Conservation (phyloP, 495 filamentous ascomycete species). For the Penicillium argentinense region DNA sequence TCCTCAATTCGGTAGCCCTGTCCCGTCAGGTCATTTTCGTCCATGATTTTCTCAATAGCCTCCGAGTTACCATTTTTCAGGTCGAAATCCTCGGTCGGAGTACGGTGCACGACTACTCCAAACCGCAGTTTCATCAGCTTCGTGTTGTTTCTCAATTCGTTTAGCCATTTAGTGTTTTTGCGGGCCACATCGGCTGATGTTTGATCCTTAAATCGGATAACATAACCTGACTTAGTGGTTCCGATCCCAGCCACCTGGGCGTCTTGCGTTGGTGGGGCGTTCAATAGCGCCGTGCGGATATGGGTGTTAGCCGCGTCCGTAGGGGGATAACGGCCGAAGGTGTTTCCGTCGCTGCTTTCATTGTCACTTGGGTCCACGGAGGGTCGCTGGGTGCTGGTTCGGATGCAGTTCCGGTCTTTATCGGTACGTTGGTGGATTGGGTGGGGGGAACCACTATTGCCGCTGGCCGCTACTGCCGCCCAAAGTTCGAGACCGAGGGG, state of each 20-base stretch:
- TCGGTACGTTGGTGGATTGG: conserved; percentile 2
- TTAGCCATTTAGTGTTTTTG: conserved; percentile 15
- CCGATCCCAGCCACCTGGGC: conserved; percentile 13
- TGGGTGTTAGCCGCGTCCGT: conserved; percentile 15
- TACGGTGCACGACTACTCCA: conserved; percentile 20
- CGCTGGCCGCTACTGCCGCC: conserved; percentile 7
- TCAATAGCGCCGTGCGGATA: conserved; percentile 15
- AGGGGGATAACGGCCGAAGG: conserved; percentile 20
- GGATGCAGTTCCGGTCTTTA: conserved; percentile 16
- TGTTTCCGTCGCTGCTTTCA: conserved; percentile 10
- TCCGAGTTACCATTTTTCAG: conserved; percentile 30
- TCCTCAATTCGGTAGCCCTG: conserved; percentile 25
- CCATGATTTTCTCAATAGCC: conserved; percentile 27
- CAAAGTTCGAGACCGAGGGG: conserved; percentile 4
- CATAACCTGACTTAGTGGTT: conserved; percentile 21
- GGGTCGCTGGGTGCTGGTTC: conserved; percentile 17
- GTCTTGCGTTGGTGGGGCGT: conserved; percentile 13
- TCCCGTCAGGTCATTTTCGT: conserved; percentile 15
- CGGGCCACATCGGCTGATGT: conserved; percentile 16
- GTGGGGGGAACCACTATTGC: neutral
- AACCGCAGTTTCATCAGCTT: conserved; percentile 20
- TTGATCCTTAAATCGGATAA: conserved; percentile 21
- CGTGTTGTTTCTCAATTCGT: conserved; percentile 17
- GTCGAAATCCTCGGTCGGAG: conserved; percentile 25
- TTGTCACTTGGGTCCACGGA: conserved; percentile 20